Conservation (phyloP, 192 early-diverging fungal species). For the Rhizoclosmatium sp. region DNA sequence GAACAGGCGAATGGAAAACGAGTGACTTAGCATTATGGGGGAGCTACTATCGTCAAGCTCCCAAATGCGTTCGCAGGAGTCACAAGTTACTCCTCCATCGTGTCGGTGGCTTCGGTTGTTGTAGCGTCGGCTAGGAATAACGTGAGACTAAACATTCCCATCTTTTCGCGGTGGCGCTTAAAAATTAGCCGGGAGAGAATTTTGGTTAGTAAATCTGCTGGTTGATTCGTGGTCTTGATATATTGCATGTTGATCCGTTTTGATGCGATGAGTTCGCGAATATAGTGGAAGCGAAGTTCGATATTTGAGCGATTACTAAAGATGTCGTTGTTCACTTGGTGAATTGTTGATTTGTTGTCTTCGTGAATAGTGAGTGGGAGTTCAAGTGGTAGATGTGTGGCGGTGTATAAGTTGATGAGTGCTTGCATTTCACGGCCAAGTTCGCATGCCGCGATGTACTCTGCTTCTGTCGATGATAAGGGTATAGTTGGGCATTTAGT, state of each 20-base stretch:
- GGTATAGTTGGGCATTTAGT: neutral
- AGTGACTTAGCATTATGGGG: too few relatives aligned
- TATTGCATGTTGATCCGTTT: neutral
- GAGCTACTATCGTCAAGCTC: too few relatives aligned
- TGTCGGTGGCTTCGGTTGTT: too few relatives aligned
- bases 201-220: constrained; percentile 14
- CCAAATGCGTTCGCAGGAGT: too few relatives aligned
- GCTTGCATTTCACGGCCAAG: constrained; percentile 18
- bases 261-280: constrained; percentile 7
- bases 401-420: constrained; percentile 6
- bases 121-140: too few relatives aligned
- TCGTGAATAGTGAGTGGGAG: constrained; percentile 16
- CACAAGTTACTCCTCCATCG: too few relatives aligned
- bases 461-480: constrained; percentile 25
- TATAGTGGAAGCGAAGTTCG: constrained; percentile 22
- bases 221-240: neutral
- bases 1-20: too few relatives aligned
- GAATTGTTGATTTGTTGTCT: constrained; percentile 22
- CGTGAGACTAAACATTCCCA: neutral
- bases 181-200: neutral
- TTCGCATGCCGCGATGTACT: constrained; percentile 23
- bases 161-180: neutral
- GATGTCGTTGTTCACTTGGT: constrained; percentile 22
- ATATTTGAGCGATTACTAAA: constrained; percentile 18
- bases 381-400: neutral